Percentiles rank a stretch among this genome's conserved stretches.
These are phyloP conservation scores for Hyaloperonospora arabidopsidis DNA, from an alignment of 352 stramenopile species.

Conservation along the genomic window DNA sequence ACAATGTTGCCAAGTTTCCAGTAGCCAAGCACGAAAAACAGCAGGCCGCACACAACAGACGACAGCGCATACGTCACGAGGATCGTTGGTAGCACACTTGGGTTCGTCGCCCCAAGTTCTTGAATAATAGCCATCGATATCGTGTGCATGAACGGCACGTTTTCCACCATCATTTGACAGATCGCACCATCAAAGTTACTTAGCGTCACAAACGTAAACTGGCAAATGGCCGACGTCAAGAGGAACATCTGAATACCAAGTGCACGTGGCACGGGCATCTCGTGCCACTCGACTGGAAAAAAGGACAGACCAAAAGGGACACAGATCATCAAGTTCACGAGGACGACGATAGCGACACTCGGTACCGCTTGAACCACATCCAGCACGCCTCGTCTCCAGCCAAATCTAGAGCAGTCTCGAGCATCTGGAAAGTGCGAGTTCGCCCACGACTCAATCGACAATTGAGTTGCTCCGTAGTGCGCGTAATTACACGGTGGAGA, in stretches of 20 bases:
- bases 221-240: conserved; percentile 66
- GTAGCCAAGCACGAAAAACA: conserved; percentile 87
- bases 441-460: conserved; percentile 10
- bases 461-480: conserved; percentile 13
- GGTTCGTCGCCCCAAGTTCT: conserved; percentile 61
- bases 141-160: conserved; percentile 92
- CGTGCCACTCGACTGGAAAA: conserved; percentile 73
- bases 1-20: conserved; percentile 88
- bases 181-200: conserved; percentile 72
- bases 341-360: conserved; percentile 58
- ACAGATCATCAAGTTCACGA: conserved; percentile 84
- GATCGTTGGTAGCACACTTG: conserved; percentile 82
- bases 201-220: conserved; percentile 71
- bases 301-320: conserved; percentile 81
- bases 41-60: conserved; percentile 79
- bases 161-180: conserved; percentile 93
- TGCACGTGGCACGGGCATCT: conserved; percentile 64
- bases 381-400: conserved; percentile 23
- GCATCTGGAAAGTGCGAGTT: neutral
- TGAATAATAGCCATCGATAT: conserved; percentile 83
- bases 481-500: conserved; percentile 19
- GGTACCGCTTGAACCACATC: conserved; percentile 38
- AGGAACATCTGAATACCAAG: conserved; percentile 82
- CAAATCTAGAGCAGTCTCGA: conserved; percentile 1
- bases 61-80: conserved; percentile 88